Evolutionary conservation across 169 alveolate genomes (phyloP).

Genomic region (Cryptosporidium baileyi): DNA sequence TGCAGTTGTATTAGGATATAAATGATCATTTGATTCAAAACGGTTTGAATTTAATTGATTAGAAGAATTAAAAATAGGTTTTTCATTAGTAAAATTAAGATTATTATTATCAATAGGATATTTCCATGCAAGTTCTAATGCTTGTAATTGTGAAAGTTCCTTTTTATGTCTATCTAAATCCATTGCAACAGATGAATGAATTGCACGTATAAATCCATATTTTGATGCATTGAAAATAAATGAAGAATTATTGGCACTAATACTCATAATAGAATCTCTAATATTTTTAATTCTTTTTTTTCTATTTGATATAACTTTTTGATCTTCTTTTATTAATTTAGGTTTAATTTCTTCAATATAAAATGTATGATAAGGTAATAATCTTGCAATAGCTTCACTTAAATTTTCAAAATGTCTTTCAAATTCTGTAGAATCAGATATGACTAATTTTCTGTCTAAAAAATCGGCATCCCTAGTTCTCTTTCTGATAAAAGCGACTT

Average conservation of each 20-base stretch:
- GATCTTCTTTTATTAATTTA: background rate
- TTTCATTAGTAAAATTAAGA: background rate
- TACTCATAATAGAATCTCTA: constrained; percentile 3
- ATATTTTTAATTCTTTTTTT: constrained; percentile 22
- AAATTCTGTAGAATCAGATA: constrained; percentile 64
- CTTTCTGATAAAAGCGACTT: constrained; percentile 16
- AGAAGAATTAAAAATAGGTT: too few relatives aligned
- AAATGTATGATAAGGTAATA: constrained; percentile 55
- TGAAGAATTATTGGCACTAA: background rate
- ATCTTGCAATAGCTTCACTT: constrained; percentile 52
- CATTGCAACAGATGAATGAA: constrained; percentile 28
- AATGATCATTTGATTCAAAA: too few relatives aligned
- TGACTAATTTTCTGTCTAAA: constrained; percentile 48
- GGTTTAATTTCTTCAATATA: constrained; percentile 44
- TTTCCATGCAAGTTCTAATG: constrained; percentile 48
- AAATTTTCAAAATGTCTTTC: constrained; percentile 51
- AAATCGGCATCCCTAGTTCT: constrained; percentile 56
- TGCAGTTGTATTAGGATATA: too few relatives aligned
- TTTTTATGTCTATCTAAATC: constrained; percentile 36
- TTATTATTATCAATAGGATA: constrained; percentile 38
- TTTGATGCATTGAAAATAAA: constrained; percentile 38
- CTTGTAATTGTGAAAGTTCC: constrained; percentile 46
- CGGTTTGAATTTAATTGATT: too few relatives aligned
- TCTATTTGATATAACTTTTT: background rate
- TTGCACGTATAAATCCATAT: constrained; percentile 20